Conservation (phyloP, 2,329 filamentous ascomycete species). For the Fusarium aywerte region DNA sequence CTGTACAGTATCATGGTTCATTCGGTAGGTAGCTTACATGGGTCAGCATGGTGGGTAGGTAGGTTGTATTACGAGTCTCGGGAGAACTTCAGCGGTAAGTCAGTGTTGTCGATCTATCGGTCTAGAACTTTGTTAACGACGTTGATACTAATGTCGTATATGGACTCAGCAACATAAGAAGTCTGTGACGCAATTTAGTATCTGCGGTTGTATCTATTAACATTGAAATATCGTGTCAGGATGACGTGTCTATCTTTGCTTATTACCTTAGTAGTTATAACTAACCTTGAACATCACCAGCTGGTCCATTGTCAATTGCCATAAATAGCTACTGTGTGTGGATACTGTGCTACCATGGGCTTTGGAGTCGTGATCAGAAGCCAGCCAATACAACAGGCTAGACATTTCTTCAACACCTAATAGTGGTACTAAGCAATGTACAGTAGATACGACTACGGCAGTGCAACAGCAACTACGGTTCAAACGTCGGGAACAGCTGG, state of each 20-base stretch:
- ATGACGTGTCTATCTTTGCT: not conserved
- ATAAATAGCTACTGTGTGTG: too few species aligned
- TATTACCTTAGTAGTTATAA: too few species aligned
- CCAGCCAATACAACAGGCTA: too few species aligned
- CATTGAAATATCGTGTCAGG: not conserved
- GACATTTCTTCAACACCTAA: too few species aligned
- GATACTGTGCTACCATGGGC: too few species aligned
- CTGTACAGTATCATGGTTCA: not conserved
- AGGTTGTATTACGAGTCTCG: conserved; percentile 9
- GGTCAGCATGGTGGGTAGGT: not conserved
- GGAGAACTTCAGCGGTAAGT: not conserved
- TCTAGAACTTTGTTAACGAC: conserved; percentile 24
- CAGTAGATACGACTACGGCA: too few species aligned
- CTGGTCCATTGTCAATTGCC: too few species aligned
- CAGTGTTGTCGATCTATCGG: conserved; percentile 31
- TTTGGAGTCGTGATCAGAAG: too few species aligned
- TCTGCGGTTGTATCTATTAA: not conserved
- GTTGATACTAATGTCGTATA: not conserved
- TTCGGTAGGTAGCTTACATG: not conserved
- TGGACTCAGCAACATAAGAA: not conserved
- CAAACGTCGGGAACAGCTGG: too few species aligned
- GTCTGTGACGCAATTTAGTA: not conserved
- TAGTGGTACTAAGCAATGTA: too few species aligned
- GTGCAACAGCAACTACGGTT: too few species aligned
- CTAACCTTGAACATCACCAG: too few species aligned